A percentile compares a stretch with the other conserved stretches of the same genome.
Evolutionary conservation across 805 yeast genomes (phyloP).

Genomic region (Yamadazyma philogaea): DNA sequence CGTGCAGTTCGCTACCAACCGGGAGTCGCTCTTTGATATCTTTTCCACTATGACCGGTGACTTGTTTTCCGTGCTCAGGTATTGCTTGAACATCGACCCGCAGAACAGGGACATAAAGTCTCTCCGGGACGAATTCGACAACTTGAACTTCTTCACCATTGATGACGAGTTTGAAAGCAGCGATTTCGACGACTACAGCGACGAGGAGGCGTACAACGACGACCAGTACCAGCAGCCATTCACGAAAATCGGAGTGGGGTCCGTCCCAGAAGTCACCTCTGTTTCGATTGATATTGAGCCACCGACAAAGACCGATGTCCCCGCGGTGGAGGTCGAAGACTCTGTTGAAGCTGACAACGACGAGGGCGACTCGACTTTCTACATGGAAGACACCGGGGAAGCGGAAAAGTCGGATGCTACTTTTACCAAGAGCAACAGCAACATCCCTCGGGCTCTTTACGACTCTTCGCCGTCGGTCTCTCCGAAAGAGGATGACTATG

Average conservation of each 20-base stretch:
- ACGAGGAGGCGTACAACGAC: constrained; percentile 14
- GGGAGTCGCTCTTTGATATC: constrained; percentile 88
- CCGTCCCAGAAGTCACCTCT: not conserved
- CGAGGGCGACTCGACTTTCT: constrained; percentile 16
- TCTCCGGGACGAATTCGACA: constrained; percentile 58
- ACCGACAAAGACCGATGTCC: not conserved
- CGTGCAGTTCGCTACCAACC: constrained; percentile 77
- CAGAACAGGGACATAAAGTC: constrained; percentile 65
- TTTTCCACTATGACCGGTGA: constrained; percentile 87
- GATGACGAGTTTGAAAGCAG: constrained; percentile 60
- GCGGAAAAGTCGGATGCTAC: constrained; percentile 14
- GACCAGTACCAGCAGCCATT: not conserved
- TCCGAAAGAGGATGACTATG: constrained; percentile 4
- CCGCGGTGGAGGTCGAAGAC: not conserved
- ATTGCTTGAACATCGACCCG: constrained; percentile 81
- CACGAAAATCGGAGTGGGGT: not conserved
- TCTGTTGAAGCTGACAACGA: constrained; percentile 3
- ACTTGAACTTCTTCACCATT: constrained; percentile 68
- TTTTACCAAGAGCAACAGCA: constrained; percentile 2
- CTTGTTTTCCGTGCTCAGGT: constrained; percentile 77
- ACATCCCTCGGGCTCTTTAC: not conserved
- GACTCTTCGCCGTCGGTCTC: not conserved
- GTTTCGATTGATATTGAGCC: constrained; percentile 4
- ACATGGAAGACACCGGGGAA: constrained; percentile 15
- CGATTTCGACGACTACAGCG: constrained; percentile 50